Evolutionary conservation across 2,329 filamentous ascomycete genomes (phyloP).

Genomic region (Beauveria caledonica): DNA sequence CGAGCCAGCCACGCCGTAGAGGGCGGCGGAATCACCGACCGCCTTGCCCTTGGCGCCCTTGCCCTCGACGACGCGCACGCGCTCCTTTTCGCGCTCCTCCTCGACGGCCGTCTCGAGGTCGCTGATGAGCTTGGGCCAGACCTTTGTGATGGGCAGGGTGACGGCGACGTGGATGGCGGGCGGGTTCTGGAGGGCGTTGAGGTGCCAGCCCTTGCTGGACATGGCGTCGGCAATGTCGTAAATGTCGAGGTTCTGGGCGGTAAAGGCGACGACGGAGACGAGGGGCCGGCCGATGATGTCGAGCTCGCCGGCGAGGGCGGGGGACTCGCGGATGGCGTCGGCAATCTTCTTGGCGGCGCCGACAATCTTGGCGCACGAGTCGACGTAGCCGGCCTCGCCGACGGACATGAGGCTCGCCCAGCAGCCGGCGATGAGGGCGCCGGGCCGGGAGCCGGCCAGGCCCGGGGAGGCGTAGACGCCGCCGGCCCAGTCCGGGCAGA

Average conservation of each 20-base stretch:
- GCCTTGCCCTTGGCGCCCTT: slow-evolving; percentile 57
- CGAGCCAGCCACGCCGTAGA: slow-evolving; percentile 93
- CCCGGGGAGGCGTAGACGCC: slow-evolving; percentile 92
- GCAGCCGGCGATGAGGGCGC: slow-evolving; percentile 89
- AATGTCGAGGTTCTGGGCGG: slow-evolving; percentile 73
- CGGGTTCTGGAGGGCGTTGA: slow-evolving; percentile 88
- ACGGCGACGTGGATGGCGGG: slow-evolving; percentile 92
- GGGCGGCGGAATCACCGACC: slow-evolving; percentile 70
- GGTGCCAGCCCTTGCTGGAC: slow-evolving; percentile 79
- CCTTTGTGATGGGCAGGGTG: slow-evolving; percentile 75
- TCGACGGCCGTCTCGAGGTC: slow-evolving; percentile 63
- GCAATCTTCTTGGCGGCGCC: slow-evolving; percentile 77
- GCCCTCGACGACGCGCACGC: slow-evolving; percentile 61
- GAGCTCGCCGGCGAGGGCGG: slow-evolving; percentile 62
- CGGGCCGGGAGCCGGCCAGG: slow-evolving; percentile 84
- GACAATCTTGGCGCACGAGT: slow-evolving; percentile 81
- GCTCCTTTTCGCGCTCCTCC: slow-evolving; percentile 73
- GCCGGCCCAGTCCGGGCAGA: slow-evolving; percentile 88
- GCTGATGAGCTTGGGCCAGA: slow-evolving; percentile 67
- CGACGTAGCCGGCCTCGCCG: slow-evolving; percentile 80
- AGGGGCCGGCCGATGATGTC: slow-evolving; percentile 76
- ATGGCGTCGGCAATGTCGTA: slow-evolving; percentile 93
- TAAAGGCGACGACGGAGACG: slow-evolving; percentile 86
- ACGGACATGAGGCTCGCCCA: slow-evolving; percentile 89
- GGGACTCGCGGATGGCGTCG: slow-evolving; percentile 61